Evolutionary conservation across 2,329 filamentous ascomycete species (phyloP), one percentile per base, ranked within the genome.

Genomic region (Talaromyces sp.): DNA sequence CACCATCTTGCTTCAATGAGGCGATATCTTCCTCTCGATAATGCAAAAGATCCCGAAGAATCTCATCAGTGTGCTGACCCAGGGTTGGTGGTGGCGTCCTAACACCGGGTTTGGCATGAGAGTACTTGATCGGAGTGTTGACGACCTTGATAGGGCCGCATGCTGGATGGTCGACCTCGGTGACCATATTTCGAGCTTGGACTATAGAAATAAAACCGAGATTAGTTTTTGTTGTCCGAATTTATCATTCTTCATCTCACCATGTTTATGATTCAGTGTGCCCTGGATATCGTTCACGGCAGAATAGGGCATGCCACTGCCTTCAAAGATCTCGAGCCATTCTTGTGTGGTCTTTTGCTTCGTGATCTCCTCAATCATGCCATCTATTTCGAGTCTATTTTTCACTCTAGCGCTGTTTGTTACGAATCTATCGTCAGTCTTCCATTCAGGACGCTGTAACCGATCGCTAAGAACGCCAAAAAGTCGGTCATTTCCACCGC

Each of bases 121-220:
- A 96, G 75, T 92, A 96, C 75, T 99, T 99, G 63, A 99, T 88
- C 0, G 95, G 95, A 0, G 92, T 96, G 70, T 96, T 97, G 59
- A 99, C 89, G 71, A 99, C 80, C 76, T 92, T 93, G 65, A 99
- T 89, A 0, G 88, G 85, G 0, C 95, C 95, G 73, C 94, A 98
- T 7, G 83, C 81, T 5, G 85, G 85, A 72, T 99, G 95, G 0
- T 96, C 85, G 52, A 97, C 81, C 72, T 96, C 89, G 14, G 91
- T 86, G 1, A 99, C 89, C 95, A 99, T 99, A 63, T 88, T 85
- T 62, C 95, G 85, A 27, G 93, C 93, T 60, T 80, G 77, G 0
- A 87, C 85, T 87, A 63, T 64, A 51, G 30, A 4, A 54, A n/a
- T 40, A 7, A 40, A 2, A 40, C 23, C 23, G 6, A 14, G n/a